Conservation (phyloP, 2,329 filamentous ascomycete species). For the Penicillium sp. region DNA sequence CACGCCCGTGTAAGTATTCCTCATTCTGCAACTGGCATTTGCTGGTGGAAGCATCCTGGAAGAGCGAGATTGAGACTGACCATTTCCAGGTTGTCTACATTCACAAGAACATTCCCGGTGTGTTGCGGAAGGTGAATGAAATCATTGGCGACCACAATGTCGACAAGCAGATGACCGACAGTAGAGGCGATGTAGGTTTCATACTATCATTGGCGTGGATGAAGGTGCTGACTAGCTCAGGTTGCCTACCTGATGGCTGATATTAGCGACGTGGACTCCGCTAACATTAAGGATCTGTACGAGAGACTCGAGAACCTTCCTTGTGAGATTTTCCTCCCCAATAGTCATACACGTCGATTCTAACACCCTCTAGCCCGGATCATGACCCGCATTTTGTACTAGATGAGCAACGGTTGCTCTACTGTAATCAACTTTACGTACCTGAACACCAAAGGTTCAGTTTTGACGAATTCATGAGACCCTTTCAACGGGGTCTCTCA, state of each 20-base stretch:
- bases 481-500: conserved; percentile 22
- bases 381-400: conserved; percentile 48
- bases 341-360: background rate
- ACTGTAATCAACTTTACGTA: conserved; percentile 24
- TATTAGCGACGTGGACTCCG: conserved; percentile 78
- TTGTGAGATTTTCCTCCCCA: conserved; percentile 56
- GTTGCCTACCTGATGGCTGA: conserved; percentile 97
- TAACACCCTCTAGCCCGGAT: conserved; percentile 41
- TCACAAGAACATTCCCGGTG: conserved; percentile 93
- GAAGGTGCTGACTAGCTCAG: conserved; percentile 36
- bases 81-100: conserved; percentile 75
- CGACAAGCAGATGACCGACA: conserved; percentile 98
- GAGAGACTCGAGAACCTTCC: conserved; percentile 76
- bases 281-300: conserved; percentile 81
- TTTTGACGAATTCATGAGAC: conserved; percentile 6
- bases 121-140: conserved; percentile 91
- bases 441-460: conserved; percentile 1
- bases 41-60: background rate
- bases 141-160: conserved; percentile 95
- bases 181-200: conserved; percentile 72
- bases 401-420: conserved; percentile 13
- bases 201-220: no score
- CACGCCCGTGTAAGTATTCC: conserved; percentile 67
- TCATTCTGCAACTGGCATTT: background rate
- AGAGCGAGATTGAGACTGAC: conserved; percentile 1